phyloP scores from a whole-genome alignment of 768 basidiomycete genomes.

The Scleroderma bovista region DNA sequence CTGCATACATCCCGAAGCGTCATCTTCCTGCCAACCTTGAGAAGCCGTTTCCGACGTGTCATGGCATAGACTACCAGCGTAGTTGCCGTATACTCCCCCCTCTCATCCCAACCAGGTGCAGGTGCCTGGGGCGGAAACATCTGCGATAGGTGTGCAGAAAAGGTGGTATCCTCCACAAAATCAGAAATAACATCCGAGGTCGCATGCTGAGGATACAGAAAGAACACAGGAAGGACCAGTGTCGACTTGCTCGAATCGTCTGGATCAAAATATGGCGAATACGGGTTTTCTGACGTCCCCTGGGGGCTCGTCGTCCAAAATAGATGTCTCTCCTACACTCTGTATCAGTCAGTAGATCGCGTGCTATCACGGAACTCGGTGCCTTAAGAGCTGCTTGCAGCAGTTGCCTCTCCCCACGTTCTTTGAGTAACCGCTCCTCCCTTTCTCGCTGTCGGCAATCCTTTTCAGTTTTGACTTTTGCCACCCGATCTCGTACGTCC shows the following conservation, averaged over 20 bases:
- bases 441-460: conserved; percentile 48
- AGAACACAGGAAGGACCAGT: conserved; percentile 82
- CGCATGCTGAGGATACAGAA: conserved; percentile 87
- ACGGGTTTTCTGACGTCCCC: conserved; percentile 47
- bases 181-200: conserved; percentile 85
- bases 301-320: conserved; percentile 49
- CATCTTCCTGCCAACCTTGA: conserved; percentile 92
- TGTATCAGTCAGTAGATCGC: conserved; percentile 1
- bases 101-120: conserved; percentile 71
- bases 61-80: conserved; percentile 79
- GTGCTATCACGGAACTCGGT: conserved; percentile 17
- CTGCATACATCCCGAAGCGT: conserved; percentile 71
- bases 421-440: conserved; percentile 42
- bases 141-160: conserved; percentile 64
- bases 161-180: conserved; percentile 82
- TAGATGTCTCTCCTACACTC: conserved; percentile 68
- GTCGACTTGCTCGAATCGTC: conserved; percentile 55
- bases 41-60: conserved; percentile 65
- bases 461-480: conserved; percentile 42
- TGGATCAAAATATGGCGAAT: conserved; percentile 59
- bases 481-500: conserved; percentile 42
- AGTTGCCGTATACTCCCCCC: conserved; percentile 56
- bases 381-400: conserved; percentile 65
- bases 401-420: conserved; percentile 46
- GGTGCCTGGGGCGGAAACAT: conserved; percentile 79